Base-by-base conservation (phyloP, 2,329 filamentous ascomycete species). In the Penicillium sp. region DNA sequence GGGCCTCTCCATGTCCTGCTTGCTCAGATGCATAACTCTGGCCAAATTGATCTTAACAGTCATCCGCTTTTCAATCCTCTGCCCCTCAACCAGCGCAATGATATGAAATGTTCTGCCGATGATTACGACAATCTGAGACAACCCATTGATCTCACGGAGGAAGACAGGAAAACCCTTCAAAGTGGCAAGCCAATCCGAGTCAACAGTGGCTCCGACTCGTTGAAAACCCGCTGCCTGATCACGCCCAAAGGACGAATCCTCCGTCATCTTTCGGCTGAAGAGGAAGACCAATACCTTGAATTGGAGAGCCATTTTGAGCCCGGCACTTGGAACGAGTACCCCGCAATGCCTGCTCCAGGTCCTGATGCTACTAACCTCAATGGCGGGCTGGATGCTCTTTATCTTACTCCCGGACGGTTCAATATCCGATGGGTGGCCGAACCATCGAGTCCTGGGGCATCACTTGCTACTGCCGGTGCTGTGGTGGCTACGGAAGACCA, bases 371-470 rank as follows among this genome's bases (percentile, higher is more conserved):
- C 69, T 49, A 78, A 78, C 58, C 70, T 74, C 24, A 71, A 67
- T 30, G 76, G 76, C 6, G 75, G 75, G 2, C 65, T 78, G 26
- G 75, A 78, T 56, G 72, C 74, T 7, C 70, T 78, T 18, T 75
- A 75, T 30, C 70, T 74, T 16, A 72, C 70, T 2, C 74, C 76
- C 1, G 76, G 77, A 57, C 74, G 73, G 18, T 77, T 75, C 61
- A 76, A 75, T 35, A 68, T 77, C 55, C 69, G 72, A 60, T 78
- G 75, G 75, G 68, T 77, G 6, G 73, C 74, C 33, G 72, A 74
- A 18, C 33, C 40, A 24, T 42, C 47, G n/a, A 45, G 49, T 26
- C 49, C 55, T 14, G 45, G 42, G 5, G n/a, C 45, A 24, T 50
- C 56, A 12, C 56, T 54, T 40, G 50, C 48, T 33, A 46, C 52